Percentiles rank a stretch among this genome's conserved stretches.
Evolutionary conservation across 768 basidiomycete species (phyloP).

Genomic region (Lentinula edodes): DNA sequence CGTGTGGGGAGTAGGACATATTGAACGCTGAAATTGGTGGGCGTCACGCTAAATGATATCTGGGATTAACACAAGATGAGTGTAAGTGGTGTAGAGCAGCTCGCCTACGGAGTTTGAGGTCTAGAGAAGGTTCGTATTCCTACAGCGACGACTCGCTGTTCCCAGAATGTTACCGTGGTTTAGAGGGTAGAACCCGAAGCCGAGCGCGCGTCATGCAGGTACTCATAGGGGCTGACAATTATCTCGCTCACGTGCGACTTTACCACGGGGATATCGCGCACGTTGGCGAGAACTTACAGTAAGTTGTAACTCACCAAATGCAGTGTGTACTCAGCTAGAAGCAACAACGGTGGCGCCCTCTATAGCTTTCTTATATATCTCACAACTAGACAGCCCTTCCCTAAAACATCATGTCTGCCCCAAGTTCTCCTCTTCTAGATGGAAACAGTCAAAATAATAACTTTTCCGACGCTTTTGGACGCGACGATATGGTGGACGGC

Average conservation of each 20-base stretch:
- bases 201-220: background rate
- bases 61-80: too few species aligned
- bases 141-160: too few species aligned
- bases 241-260: background rate
- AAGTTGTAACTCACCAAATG: too few species aligned
- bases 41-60: too few species aligned
- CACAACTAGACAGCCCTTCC: too few species aligned
- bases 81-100: too few species aligned
- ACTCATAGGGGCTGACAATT: background rate
- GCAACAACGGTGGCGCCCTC: too few species aligned
- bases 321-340: too few species aligned
- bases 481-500: slow-evolving; percentile 74
- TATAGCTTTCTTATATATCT: too few species aligned
- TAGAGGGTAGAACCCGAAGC: background rate
- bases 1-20: slow-evolving; percentile 1
- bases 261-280: background rate
- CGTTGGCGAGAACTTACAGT: background rate
- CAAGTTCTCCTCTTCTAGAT: background rate
- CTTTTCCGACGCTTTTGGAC: slow-evolving; percentile 9
- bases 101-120: too few species aligned
- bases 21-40: background rate
- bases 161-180: background rate
- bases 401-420: background rate
- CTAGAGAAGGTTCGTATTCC: too few species aligned
- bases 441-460: background rate